phyloP scores from a whole-genome alignment of 371 early-diverging fungal genomes.

The Mucor indicus region DNA sequence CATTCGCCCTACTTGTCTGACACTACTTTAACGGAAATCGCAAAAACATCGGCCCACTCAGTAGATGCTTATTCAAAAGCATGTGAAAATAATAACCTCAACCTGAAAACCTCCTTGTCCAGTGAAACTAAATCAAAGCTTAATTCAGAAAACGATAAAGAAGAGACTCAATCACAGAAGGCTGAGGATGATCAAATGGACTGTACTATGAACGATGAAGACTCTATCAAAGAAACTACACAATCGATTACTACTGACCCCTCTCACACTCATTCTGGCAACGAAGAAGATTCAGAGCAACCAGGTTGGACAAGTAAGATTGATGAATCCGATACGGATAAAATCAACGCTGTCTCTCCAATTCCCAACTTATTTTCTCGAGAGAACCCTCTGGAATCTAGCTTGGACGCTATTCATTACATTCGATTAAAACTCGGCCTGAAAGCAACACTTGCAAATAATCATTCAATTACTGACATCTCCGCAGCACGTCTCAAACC shows the following conservation, averaged over 20 bases:
- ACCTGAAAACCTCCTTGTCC: slow-evolving; percentile 16
- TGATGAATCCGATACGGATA: not conserved
- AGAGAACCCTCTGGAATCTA: too few species aligned
- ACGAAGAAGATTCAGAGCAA: too few species aligned
- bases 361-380: too few species aligned
- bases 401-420: slow-evolving; percentile 31
- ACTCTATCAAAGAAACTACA: not conserved
- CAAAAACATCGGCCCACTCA: slow-evolving; percentile 18
- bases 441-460: slow-evolving; percentile 18
- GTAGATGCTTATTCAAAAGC: slow-evolving; percentile 27
- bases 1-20: slow-evolving; percentile 35
- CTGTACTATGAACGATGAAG: not conserved
- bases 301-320: too few species aligned
- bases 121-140: not conserved
- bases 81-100: slow-evolving; percentile 18
- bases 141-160: not conserved
- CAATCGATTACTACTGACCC: not conserved
- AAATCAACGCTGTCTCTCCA: not conserved
- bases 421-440: slow-evolving; percentile 25
- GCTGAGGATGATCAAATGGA: not conserved
- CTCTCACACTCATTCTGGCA: not conserved
- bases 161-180: not conserved
- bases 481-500: slow-evolving; percentile 24
- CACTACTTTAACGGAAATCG: slow-evolving; percentile 19
- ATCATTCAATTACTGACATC: slow-evolving; percentile 26